These are phyloP conservation scores for Blepharisma undulans DNA, from an alignment of 169 alveolate species.

Conservation along the genomic window DNA sequence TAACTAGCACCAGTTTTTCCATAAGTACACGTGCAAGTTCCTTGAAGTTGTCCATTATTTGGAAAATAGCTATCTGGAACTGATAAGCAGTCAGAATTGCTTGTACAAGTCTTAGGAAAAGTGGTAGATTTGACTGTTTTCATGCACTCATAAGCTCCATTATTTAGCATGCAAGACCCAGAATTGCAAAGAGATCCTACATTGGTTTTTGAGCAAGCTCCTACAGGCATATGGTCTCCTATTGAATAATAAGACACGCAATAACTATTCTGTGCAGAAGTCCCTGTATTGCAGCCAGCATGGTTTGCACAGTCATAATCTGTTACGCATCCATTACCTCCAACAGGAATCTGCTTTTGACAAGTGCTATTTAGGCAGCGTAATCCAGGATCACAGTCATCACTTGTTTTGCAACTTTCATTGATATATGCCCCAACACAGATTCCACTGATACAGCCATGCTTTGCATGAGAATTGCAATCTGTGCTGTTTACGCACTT, in stretches of 20 bases:
- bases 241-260: not conserved
- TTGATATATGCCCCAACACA: not conserved
- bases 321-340: not conserved
- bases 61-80: not conserved
- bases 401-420: not conserved
- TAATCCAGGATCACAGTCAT: slow-evolving; percentile 23
- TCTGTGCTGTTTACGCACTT: not conserved
- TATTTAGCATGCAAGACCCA: not conserved
- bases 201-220: not conserved
- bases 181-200: not conserved
- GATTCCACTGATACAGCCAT: not conserved
- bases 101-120: not conserved
- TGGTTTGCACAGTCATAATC: slow-evolving; percentile 28
- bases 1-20: not conserved
- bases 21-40: slow-evolving; percentile 2
- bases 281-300: slow-evolving; percentile 26
- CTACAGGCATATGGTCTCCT: not conserved
- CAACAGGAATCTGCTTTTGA: not conserved
- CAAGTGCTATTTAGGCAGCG: not conserved
- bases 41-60: not conserved
- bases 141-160: not conserved
- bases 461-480: not conserved
- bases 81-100: not conserved
- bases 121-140: not conserved
- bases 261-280: not conserved